Base-by-base conservation (phyloP, 1,284 basidiomycete genomes). In the Boletellus sp. region DNA sequence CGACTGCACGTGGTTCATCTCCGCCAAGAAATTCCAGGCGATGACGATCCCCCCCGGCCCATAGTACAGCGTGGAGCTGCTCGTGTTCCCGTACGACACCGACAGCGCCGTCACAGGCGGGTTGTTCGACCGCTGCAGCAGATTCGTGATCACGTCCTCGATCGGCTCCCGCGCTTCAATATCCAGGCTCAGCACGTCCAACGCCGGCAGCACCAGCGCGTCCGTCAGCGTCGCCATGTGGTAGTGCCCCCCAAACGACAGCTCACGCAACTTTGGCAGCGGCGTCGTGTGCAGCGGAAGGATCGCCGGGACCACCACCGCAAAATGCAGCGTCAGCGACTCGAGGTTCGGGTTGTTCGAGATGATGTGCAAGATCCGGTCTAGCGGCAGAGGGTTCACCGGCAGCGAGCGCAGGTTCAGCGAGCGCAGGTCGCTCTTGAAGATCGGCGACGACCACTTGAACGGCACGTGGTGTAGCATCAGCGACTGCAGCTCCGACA, bases 381-480 rank as follows among this genome's bases (percentile, higher is more conserved):
- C 83, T 9, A 87, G 63, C 0, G 82, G 76, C 39, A 84, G 68
- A 50, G 79, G 77, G 11, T 73, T 72, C 2, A 74, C 77, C 11
- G 81, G 80, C n/a, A 84, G 75, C 1, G 81, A 75, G 19, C 80
- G 79, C 30, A 87, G 72, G 44, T 76, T 78, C 41, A 88, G 71
- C 2, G 73, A 71, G 26, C 70, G 73, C 8, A 87, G 69, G 50
- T 78, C 76, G 2, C 70, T 68, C 25, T 70, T 71, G 54, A 87
- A 74, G 67, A 86, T 76, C 1, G 82, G 78, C 0, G 84, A 80
- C 2, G 78, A 81, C 79, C 83, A 85, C 61, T 80, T 84, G 71
- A 87, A 87, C 0, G 85, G 84, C 2, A 82, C 76, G 53, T 84
- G 74, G 57, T 83, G 80, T 19, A 87, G 68, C 23, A 81, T 84